Percentiles rank a stretch among this genome's conserved stretches.
These are phyloP conservation scores for Yamadazyma buinensis DNA, from an alignment of 1,139 yeast species.

Conservation along the genomic window DNA sequence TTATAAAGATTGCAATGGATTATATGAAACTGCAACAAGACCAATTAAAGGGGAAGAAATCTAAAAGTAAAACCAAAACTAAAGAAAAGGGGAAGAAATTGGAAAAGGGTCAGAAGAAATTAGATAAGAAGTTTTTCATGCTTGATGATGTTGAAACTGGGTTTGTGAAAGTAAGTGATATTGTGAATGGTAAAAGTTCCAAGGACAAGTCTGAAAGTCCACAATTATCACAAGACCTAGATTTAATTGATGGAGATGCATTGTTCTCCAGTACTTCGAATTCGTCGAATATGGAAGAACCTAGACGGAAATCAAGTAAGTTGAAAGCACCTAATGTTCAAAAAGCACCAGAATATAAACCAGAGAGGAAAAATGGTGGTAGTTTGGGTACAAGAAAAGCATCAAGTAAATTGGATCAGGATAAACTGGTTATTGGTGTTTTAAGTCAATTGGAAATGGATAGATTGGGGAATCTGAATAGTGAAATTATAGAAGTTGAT, in stretches of 20 bases:
- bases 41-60: slow-evolving; percentile 17
- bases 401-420: not conserved
- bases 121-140: slow-evolving; percentile 55
- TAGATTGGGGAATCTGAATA: no score
- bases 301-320: not conserved
- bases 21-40: slow-evolving; percentile 35
- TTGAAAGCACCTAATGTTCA: not conserved
- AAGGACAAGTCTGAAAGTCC: not conserved
- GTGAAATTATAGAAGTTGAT: no score
- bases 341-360: not conserved
- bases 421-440: no score
- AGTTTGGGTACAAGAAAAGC: not conserved
- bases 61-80: slow-evolving; percentile 14
- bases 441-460: no score
- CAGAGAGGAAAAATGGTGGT: not conserved
- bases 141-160: slow-evolving; percentile 78
- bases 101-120: slow-evolving; percentile 5
- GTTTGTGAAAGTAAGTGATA: slow-evolving; percentile 52
- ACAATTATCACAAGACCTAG: no score
- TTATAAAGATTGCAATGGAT: slow-evolving; percentile 58
- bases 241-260: slow-evolving; percentile 6
- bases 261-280: no score
- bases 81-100: not conserved
- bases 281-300: no score
- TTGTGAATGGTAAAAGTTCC: slow-evolving; percentile 26